A percentile compares a stretch with the other conserved stretches of the same genome.
phyloP scores from a whole-genome alignment of 306 rosid species.

The Vigna hirtella region DNA sequence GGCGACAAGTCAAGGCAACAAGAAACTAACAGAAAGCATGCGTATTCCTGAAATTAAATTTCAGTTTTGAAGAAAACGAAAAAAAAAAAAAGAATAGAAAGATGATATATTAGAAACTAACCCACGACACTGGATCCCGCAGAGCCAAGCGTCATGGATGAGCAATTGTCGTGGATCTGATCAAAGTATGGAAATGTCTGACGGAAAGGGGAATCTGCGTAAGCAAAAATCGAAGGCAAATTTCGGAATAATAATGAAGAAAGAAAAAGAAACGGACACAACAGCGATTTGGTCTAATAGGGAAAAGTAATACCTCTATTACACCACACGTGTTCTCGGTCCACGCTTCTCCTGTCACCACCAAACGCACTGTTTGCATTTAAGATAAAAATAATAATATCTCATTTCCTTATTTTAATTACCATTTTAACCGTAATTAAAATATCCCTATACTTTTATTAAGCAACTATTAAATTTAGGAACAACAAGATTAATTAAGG shows the following conservation, averaged over 20 bases:
- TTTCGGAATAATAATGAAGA: not conserved
- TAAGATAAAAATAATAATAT: not conserved
- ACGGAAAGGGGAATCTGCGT: conserved; percentile 48
- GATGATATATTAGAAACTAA: conserved; percentile 49
- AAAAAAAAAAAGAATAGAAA: too few relatives aligned
- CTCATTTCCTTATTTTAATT: not conserved
- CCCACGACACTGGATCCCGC: conserved; percentile 98
- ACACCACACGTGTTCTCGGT: not conserved
- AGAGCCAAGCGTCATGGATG: conserved; percentile 97
- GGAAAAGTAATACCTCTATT: not conserved
- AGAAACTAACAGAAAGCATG: conserved; percentile 15
- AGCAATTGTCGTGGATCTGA: conserved; percentile 67
- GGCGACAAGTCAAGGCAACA: conserved; percentile 1
- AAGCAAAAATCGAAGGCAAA: not conserved
- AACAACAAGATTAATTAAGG: too few relatives aligned
- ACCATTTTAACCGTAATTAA: not conserved
- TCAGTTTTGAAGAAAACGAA: not conserved
- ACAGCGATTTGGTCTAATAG: not conserved
- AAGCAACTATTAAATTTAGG: not conserved
- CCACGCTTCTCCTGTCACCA: not conserved
- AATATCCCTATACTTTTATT: not conserved
- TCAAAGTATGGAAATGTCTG: conserved; percentile 39
- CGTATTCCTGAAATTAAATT: conserved; percentile 14
- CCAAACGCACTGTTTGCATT: not conserved
- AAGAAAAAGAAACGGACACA: not conserved